A percentile compares a stretch with the other conserved stretches of the same genome.
Evolutionary conservation across 2,329 filamentous ascomycete species (phyloP).

Genomic region (Trichoderma sp.): DNA sequence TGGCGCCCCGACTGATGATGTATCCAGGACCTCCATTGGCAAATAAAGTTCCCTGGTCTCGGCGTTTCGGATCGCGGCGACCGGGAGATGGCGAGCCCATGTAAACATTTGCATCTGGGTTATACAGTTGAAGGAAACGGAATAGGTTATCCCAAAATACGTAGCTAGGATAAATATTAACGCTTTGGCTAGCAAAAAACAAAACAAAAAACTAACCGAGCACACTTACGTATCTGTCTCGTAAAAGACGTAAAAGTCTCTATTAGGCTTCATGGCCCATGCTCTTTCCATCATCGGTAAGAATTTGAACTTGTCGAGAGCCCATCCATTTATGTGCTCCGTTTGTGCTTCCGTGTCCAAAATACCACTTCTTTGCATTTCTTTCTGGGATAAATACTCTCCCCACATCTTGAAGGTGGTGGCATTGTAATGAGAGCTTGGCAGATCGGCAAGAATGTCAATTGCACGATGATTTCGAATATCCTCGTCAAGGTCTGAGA

Average conservation of each 20-base stretch:
- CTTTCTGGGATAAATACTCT: constrained; percentile 47
- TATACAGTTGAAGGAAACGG: constrained; percentile 54
- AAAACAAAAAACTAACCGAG: not conserved
- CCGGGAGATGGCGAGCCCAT: constrained; percentile 54
- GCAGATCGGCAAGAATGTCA: constrained; percentile 53
- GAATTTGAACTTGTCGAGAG: constrained; percentile 61
- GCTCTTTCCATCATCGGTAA: constrained; percentile 58
- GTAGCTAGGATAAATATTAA: constrained; percentile 17
- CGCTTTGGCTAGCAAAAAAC: not conserved
- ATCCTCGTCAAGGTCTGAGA: constrained; percentile 55
- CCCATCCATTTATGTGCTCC: constrained; percentile 51
- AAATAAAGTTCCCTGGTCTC: constrained; percentile 46
- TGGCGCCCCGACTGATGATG: constrained; percentile 50
- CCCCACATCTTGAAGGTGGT: constrained; percentile 20
- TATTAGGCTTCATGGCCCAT: constrained; percentile 50
- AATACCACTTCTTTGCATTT: constrained; percentile 41
- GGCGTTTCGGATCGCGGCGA: constrained; percentile 37
- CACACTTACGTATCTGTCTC: constrained; percentile 57
- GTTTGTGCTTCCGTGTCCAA: constrained; percentile 39
- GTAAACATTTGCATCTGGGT: constrained; percentile 50
- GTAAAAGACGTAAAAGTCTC: constrained; percentile 60
- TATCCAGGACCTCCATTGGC: constrained; percentile 55
- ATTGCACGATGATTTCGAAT: constrained; percentile 48
- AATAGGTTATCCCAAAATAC: constrained; percentile 47
- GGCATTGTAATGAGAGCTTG: constrained; percentile 43